These are phyloP conservation scores for Neofusicoccum kwambonambiense DNA, from an alignment of 2,329 filamentous ascomycete genomes.

Conservation along the genomic window DNA sequence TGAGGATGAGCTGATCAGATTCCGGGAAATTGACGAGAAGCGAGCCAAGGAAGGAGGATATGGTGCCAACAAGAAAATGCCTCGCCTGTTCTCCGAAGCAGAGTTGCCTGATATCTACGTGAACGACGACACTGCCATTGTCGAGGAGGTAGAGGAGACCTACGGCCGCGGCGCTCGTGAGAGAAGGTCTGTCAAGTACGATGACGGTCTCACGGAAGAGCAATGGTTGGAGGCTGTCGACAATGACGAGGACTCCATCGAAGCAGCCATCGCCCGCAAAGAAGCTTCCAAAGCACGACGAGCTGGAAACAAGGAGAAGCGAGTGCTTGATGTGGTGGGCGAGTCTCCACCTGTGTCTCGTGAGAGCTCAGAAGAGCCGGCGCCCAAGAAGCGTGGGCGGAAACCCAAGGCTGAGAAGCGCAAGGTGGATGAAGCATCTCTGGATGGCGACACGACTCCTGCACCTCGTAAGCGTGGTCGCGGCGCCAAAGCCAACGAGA, in stretches of 20 bases:
- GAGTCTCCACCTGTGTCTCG: conserved; percentile 77
- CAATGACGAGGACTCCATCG: conserved; percentile 90
- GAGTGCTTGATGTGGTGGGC: conserved; percentile 50
- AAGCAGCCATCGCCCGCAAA: conserved; percentile 88
- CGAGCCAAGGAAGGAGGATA: conserved; percentile 67
- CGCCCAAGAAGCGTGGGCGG: conserved; percentile 76
- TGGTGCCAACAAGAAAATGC: conserved; percentile 66
- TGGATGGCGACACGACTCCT: conserved; percentile 59
- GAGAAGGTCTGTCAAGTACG: conserved; percentile 89
- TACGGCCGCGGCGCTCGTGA: conserved; percentile 90
- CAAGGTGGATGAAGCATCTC: conserved; percentile 70
- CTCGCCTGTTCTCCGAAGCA: conserved; percentile 80
- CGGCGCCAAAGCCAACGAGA: conserved; percentile 65
- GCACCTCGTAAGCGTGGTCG: conserved; percentile 69
- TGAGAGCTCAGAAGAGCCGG: conserved; percentile 78
- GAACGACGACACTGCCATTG: conserved; percentile 76
- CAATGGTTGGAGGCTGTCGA: conserved; percentile 99
- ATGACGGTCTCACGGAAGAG: conserved; percentile 96
- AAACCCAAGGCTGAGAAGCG: conserved; percentile 81
- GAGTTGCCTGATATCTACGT: conserved; percentile 95
- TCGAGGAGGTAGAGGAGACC: conserved; percentile 72
- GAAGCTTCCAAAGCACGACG: conserved; percentile 80
- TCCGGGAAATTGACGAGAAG: conserved; percentile 81
- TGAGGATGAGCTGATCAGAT: conserved; percentile 73
- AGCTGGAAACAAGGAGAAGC: conserved; percentile 71